These are phyloP conservation scores for Phycomyces nitens DNA, from an alignment of 192 early-diverging fungal species.

Conservation along the genomic window DNA sequence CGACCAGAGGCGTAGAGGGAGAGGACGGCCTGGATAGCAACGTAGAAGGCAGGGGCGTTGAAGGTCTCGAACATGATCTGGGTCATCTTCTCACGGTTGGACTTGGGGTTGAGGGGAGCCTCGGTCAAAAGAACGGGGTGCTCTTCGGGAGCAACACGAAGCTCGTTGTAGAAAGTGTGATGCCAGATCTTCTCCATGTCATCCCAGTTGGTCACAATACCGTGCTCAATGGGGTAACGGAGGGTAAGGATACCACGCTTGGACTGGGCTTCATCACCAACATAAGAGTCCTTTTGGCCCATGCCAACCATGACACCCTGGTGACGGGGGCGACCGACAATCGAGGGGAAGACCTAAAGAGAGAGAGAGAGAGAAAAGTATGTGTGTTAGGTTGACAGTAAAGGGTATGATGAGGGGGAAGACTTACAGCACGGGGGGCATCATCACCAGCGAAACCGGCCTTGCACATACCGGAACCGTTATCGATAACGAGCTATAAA, in stretches of 20 bases:
- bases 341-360: constrained; percentile 67
- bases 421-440: constrained; percentile 79
- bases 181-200: constrained; percentile 97
- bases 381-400: too few relatives aligned
- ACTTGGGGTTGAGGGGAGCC: constrained; percentile 96
- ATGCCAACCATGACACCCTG: constrained; percentile 89
- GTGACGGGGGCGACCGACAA: constrained; percentile 84
- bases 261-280: constrained; percentile 88
- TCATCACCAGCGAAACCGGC: constrained; percentile 92
- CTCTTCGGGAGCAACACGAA: constrained; percentile 97
- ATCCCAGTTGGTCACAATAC: constrained; percentile 93
- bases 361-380: too few relatives aligned
- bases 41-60: constrained; percentile 96
- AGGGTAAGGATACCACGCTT: constrained; percentile 87
- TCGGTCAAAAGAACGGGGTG: constrained; percentile 97
- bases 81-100: constrained; percentile 98
- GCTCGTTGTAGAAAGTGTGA: constrained; percentile 97
- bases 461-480: constrained; percentile 95
- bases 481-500: constrained; percentile 79
- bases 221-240: constrained; percentile 88
- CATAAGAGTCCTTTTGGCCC: constrained; percentile 89
- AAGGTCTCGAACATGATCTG: constrained; percentile 99
- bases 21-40: constrained; percentile 94
- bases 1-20: constrained; percentile 95
- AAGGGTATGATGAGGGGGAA: too few relatives aligned